Conservation (phyloP, 148 eudicot genomes). For the Camellia granthamiana region DNA sequence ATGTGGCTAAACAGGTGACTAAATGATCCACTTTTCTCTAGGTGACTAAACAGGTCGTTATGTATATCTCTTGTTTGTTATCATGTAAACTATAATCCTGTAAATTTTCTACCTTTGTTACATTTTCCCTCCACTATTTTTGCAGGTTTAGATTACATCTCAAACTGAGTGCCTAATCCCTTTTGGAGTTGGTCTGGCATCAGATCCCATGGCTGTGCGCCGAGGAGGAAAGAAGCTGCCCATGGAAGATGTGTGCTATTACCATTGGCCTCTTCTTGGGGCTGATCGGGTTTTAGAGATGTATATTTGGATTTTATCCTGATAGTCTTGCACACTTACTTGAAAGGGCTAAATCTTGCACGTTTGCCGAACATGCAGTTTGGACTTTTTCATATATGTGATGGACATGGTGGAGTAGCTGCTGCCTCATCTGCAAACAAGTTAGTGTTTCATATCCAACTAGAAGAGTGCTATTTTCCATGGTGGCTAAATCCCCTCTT, state of each 20-base stretch:
- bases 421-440: slow-evolving; percentile 88
- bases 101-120: not conserved
- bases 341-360: slow-evolving; percentile 5
- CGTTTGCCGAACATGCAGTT: slow-evolving; percentile 47
- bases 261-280: slow-evolving; percentile 83
- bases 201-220: slow-evolving; percentile 90
- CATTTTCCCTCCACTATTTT: not conserved
- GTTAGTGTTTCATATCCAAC: slow-evolving; percentile 44
- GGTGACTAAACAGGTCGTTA: not conserved
- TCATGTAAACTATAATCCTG: not conserved
- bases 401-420: slow-evolving; percentile 92
- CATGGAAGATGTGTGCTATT: slow-evolving; percentile 92
- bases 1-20: too few species aligned
- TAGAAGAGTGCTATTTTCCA: not conserved
- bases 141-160: slow-evolving; percentile 73
- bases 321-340: not conserved
- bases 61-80: not conserved
- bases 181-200: slow-evolving; percentile 81
- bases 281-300: slow-evolving; percentile 55
- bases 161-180: slow-evolving; percentile 51
- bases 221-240: slow-evolving; percentile 90
- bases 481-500: not conserved
- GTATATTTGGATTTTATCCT: not conserved
- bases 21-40: not conserved
- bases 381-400: slow-evolving; percentile 91